Evolutionary conservation across 176 grass and related monocot genomes (phyloP).

Genomic region (Secale cereale): DNA sequence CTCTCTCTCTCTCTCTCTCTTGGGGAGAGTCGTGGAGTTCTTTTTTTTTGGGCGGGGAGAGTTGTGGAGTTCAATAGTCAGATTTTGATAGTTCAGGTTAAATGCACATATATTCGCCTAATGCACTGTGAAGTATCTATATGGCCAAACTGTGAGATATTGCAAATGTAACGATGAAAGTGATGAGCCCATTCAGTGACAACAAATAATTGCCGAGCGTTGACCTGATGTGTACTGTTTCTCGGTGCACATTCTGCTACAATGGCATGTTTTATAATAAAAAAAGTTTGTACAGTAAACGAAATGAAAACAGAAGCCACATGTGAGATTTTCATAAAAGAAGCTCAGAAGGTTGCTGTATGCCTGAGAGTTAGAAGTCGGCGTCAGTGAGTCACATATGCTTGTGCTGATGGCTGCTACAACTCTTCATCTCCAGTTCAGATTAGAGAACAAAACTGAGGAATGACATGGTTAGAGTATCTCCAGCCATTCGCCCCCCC

Average conservation of each 20-base stretch:
- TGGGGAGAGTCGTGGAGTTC: no score
- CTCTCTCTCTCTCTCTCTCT: no score
- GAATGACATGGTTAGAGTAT: no score
- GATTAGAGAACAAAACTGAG: no score
- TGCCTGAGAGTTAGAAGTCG: no score
- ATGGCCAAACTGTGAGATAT: slow-evolving; percentile 1
- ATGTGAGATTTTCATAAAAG: no score
- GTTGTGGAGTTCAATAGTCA: not conserved
- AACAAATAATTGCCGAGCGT: not conserved
- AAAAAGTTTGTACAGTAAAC: not conserved
- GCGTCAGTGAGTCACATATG: no score
- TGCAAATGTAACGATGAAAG: not conserved
- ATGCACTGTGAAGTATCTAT: slow-evolving; percentile 2
- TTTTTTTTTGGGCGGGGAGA: no score
- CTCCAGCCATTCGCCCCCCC: no score
- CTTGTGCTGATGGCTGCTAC: no score
- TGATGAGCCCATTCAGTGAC: not conserved
- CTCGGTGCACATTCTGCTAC: slow-evolving; percentile 4
- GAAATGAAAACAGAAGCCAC: not conserved
- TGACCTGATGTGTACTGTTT: not conserved
- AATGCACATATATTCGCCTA: not conserved
- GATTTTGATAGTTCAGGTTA: not conserved
- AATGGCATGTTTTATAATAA: not conserved
- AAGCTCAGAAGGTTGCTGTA: no score
- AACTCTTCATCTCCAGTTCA: no score